A percentile compares a stretch with the other conserved stretches of the same genome.
Evolutionary conservation across 2,329 filamentous ascomycete genomes (phyloP).

Genomic region (Aureobasidium mangrovei): DNA sequence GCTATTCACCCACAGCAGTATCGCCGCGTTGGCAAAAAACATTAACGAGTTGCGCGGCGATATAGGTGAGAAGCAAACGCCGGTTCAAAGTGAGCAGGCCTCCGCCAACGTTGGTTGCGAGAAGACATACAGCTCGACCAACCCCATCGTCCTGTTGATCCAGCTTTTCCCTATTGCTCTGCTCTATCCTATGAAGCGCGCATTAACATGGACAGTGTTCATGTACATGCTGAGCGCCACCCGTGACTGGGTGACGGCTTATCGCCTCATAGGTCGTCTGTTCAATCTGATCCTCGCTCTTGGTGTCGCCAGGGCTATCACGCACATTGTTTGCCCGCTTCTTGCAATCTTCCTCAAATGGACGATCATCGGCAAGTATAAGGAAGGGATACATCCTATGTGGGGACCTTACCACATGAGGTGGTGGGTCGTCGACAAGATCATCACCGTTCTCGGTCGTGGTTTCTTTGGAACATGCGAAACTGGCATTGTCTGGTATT

Average conservation of each 20-base stretch:
- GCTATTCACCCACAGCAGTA: constrained; percentile 43
- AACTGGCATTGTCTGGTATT: constrained; percentile 37
- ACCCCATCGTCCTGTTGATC: constrained; percentile 39
- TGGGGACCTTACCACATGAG: constrained; percentile 50
- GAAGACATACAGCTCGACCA: constrained; percentile 42
- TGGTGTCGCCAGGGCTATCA: constrained; percentile 33
- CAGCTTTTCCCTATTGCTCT: constrained; percentile 44
- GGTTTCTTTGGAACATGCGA: constrained; percentile 39
- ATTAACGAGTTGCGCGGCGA: constrained; percentile 28
- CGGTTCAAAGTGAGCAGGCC: constrained; percentile 15
- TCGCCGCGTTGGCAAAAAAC: constrained; percentile 31
- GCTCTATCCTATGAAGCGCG: constrained; percentile 44
- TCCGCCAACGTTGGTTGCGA: constrained; percentile 25
- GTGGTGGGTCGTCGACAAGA: constrained; percentile 52
- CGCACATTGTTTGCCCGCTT: constrained; percentile 35
- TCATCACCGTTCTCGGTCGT: constrained; percentile 39
- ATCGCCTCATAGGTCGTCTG: constrained; percentile 37
- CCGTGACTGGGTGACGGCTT: constrained; percentile 33
- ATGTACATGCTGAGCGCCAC: constrained; percentile 38
- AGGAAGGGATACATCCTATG: constrained; percentile 49
- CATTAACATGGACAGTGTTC: constrained; percentile 46
- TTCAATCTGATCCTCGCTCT: constrained; percentile 42
- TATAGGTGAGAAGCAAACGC: constrained; percentile 10
- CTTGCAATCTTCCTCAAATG: constrained; percentile 46
- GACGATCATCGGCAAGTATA: constrained; percentile 46